phyloP scores from a whole-genome alignment of 768 basidiomycete species.

The Trametes cinnabarina region DNA sequence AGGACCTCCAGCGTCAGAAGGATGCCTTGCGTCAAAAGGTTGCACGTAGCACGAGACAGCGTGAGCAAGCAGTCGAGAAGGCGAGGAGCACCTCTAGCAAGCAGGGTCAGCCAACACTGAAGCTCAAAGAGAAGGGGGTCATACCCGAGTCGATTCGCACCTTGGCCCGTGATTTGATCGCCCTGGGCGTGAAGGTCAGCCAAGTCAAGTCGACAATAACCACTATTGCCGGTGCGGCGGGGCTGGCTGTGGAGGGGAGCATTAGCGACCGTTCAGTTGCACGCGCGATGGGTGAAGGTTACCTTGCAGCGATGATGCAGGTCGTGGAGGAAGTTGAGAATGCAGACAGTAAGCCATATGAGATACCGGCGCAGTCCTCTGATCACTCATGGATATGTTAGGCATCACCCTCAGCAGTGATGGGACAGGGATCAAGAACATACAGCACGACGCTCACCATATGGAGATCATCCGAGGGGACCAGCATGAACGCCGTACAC shows the following conservation, averaged over 20 bases:
- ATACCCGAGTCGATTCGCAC: neutral
- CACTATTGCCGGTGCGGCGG: neutral
- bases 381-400: neutral
- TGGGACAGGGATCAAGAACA: conserved; percentile 3
- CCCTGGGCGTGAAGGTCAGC: neutral
- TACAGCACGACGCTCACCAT: neutral
- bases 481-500: conserved; percentile 7
- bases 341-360: neutral
- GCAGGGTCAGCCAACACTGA: no score
- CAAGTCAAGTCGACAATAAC: neutral
- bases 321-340: neutral
- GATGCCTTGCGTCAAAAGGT: no score
- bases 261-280: neutral
- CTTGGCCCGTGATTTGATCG: neutral
- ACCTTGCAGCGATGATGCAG: neutral
- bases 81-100: no score
- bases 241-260: neutral
- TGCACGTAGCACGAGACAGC: no score
- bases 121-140: neutral
- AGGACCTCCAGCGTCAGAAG: no score
- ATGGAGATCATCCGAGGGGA: neutral
- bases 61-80: no score
- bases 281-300: neutral
- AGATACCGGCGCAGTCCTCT: no score
- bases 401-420: conserved; percentile 5